These are phyloP conservation scores for Phycomyces blakesleeanus DNA, from an alignment of 192 early-diverging fungal genomes.

Conservation along the genomic window DNA sequence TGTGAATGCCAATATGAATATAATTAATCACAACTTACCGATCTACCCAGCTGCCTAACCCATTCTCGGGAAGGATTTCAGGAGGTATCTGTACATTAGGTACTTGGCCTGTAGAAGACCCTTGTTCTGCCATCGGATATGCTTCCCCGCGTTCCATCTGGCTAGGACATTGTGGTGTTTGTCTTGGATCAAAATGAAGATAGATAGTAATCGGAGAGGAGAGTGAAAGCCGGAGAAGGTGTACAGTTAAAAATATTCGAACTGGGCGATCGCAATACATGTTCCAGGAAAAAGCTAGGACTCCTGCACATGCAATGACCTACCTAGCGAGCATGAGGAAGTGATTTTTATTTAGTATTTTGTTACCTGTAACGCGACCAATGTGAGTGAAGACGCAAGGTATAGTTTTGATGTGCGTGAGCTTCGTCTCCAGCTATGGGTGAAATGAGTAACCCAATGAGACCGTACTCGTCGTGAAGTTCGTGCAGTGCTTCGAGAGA, in stretches of 20 bases:
- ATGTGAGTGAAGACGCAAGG: constrained; percentile 25
- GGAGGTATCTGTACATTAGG: not conserved
- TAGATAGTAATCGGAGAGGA: constrained; percentile 64
- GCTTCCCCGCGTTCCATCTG: not conserved
- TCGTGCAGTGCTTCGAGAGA: constrained; percentile 24
- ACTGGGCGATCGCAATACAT: constrained; percentile 48
- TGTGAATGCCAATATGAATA: not conserved
- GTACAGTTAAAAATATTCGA: constrained; percentile 56
- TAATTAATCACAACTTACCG: not conserved
- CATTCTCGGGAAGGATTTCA: not conserved
- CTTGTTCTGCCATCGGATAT: not conserved
- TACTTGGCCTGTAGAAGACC: not conserved
- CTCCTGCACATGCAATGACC: constrained; percentile 28
- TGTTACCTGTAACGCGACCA: constrained; percentile 35
- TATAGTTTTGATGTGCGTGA: constrained; percentile 41
- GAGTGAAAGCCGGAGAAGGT: constrained; percentile 53
- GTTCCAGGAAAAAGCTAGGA: constrained; percentile 49
- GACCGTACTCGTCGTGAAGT: constrained; percentile 40
- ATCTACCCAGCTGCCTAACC: not conserved
- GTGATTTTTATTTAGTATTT: not conserved
- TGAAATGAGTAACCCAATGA: constrained; percentile 34
- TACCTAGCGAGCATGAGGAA: not conserved
- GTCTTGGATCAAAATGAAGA: constrained; percentile 51
- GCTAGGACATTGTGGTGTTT: not conserved
- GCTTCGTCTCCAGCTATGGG: constrained; percentile 33